Percentiles rank a stretch among this genome's conserved stretches.
Conservation (phyloP, 2,329 filamentous ascomycete genomes). For the Ciborinia camelliae region DNA sequence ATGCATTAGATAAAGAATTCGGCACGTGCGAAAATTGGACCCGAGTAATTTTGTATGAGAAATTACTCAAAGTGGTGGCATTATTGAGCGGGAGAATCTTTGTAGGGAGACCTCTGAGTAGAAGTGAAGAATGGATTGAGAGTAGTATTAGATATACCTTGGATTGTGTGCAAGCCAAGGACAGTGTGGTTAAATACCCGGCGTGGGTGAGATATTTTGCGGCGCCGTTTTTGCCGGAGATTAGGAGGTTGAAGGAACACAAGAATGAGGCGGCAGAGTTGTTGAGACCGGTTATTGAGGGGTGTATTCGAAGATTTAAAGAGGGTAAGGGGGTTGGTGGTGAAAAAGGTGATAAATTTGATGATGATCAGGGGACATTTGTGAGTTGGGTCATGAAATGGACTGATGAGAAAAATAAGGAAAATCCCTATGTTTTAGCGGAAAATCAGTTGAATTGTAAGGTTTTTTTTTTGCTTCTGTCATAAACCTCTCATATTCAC, state of each 20-base stretch:
- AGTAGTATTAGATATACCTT: not conserved
- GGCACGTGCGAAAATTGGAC: slow-evolving; percentile 31
- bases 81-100: slow-evolving; percentile 15
- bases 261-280: not conserved
- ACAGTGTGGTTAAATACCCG: not conserved
- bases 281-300: slow-evolving; percentile 5
- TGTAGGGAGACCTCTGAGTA: slow-evolving; percentile 2
- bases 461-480: not conserved
- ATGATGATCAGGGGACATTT: not conserved
- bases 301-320: not conserved
- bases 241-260: not conserved
- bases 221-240: slow-evolving; percentile 3
- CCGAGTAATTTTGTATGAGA: not conserved
- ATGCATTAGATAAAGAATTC: slow-evolving; percentile 27
- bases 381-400: slow-evolving; percentile 15
- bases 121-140: slow-evolving; percentile 9
- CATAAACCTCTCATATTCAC: not conserved
- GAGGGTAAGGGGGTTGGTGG: not conserved
- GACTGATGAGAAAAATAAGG: slow-evolving; percentile 2
- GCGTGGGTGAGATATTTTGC: not conserved
- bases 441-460: not conserved
- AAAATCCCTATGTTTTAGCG: not conserved
- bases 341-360: not conserved
- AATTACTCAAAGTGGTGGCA: not conserved
- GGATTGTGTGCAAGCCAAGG: not conserved